These are phyloP conservation scores for Syncephalis fuscata DNA, from an alignment of 371 early-diverging fungal species.

Conservation along the genomic window DNA sequence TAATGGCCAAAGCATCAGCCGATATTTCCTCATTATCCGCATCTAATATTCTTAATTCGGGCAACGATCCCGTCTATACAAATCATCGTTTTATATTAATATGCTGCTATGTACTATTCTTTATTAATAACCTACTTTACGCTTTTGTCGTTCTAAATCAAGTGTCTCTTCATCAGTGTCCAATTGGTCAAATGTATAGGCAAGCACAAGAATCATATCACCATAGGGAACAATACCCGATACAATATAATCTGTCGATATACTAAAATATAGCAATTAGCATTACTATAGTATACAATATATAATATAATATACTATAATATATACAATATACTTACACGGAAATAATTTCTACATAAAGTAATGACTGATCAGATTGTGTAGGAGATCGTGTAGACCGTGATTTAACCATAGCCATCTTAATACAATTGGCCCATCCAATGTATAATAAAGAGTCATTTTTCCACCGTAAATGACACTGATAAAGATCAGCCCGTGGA, in stretches of 20 bases:
- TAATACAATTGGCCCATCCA: slow-evolving; percentile 90
- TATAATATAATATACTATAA: not conserved
- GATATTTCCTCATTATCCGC: slow-evolving; percentile 63
- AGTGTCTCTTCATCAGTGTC: slow-evolving; percentile 9
- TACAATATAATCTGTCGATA: slow-evolving; percentile 76
- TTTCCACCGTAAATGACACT: slow-evolving; percentile 77
- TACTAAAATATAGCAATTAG: no score
- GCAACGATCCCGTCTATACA: slow-evolving; percentile 23
- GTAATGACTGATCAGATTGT: slow-evolving; percentile 3
- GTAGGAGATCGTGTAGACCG: not conserved
- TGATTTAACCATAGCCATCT: slow-evolving; percentile 57
- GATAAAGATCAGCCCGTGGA: slow-evolving; percentile 75
- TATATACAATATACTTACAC: slow-evolving; percentile 21
- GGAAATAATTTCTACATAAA: slow-evolving; percentile 59
- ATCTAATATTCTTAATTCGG: slow-evolving; percentile 81
- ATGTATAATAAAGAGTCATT: slow-evolving; percentile 53
- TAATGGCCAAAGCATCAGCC: slow-evolving; percentile 64
- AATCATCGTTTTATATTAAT: not conserved
- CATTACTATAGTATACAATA: no score
- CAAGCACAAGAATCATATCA: slow-evolving; percentile 55
- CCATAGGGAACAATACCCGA: slow-evolving; percentile 75
- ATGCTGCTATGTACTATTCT: no score
- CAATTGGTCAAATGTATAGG: slow-evolving; percentile 32
- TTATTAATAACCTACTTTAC: not conserved
- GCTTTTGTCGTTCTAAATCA: slow-evolving; percentile 6